These are phyloP conservation scores for Saccharomycopsis schoenii DNA, from an alignment of 805 yeast genomes.

Conservation along the genomic window DNA sequence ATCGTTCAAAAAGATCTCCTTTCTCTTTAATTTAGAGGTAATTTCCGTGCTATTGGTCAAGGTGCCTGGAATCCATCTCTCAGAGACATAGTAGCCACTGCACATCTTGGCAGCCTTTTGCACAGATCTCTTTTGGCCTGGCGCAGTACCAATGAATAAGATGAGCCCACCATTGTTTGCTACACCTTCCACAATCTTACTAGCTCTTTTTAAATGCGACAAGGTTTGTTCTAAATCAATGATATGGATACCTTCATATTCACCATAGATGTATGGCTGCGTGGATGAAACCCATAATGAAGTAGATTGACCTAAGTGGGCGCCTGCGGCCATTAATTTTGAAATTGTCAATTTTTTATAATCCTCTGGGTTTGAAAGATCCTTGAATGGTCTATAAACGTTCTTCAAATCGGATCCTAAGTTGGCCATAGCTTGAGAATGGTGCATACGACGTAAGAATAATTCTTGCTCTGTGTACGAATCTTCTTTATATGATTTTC, in stretches of 20 bases:
- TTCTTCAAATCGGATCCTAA: slow-evolving; percentile 58
- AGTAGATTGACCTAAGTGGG: slow-evolving; percentile 89
- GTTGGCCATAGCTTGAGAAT: slow-evolving; percentile 40
- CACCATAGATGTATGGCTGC: slow-evolving; percentile 81
- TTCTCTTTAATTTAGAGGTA: slow-evolving; percentile 47
- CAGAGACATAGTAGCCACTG: slow-evolving; percentile 70
- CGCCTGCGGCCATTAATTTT: slow-evolving; percentile 80
- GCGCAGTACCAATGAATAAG: slow-evolving; percentile 74
- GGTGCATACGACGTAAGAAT: slow-evolving; percentile 60
- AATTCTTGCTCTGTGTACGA: slow-evolving; percentile 74
- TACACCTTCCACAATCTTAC: slow-evolving; percentile 75
- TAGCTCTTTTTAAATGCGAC: slow-evolving; percentile 64
- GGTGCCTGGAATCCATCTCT: slow-evolving; percentile 93
- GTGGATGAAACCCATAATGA: slow-evolving; percentile 69
- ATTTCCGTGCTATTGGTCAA: slow-evolving; percentile 75
- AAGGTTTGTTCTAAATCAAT: slow-evolving; percentile 85
- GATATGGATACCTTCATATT: slow-evolving; percentile 81
- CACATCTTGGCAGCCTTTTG: slow-evolving; percentile 71
- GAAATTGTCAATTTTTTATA: slow-evolving; percentile 52
- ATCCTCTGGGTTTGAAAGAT: slow-evolving; percentile 48
- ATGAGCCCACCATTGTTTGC: slow-evolving; percentile 79
- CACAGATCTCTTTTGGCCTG: slow-evolving; percentile 65
- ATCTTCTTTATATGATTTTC: slow-evolving; percentile 47
- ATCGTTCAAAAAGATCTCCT: slow-evolving; percentile 71
- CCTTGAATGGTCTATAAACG: slow-evolving; percentile 62